Percentiles rank a stretch among this genome's conserved stretches.
These are phyloP conservation scores for Penicillium salamii DNA, from an alignment of 495 filamentous ascomycete species.

Conservation along the genomic window DNA sequence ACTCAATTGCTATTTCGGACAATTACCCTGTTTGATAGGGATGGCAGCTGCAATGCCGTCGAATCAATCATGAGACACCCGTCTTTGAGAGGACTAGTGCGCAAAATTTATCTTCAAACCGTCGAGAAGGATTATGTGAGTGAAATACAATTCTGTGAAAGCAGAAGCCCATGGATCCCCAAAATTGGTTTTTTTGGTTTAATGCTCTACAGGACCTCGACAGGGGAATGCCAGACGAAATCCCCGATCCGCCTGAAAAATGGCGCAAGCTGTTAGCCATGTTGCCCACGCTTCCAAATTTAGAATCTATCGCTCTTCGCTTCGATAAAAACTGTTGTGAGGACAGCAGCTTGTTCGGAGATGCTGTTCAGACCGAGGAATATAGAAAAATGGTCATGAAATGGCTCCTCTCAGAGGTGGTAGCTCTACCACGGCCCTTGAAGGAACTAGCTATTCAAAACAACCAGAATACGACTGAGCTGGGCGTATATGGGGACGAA, in stretches of 20 bases:
- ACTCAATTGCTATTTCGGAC: no score
- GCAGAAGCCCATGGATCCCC: no score
- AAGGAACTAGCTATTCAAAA: conserved; percentile 20
- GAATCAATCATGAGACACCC: no score
- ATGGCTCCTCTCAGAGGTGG: conserved; percentile 4
- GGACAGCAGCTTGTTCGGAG: not conserved
- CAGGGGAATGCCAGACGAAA: not conserved
- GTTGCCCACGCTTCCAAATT: conserved; percentile 9
- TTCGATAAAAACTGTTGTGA: conserved; percentile 14
- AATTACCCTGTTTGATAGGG: no score
- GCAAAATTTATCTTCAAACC: no score
- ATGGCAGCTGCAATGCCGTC: no score
- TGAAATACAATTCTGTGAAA: no score
- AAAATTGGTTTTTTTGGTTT: no score
- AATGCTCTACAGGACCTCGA: no score
- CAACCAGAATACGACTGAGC: conserved; percentile 14
- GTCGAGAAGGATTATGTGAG: no score
- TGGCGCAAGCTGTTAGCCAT: not conserved
- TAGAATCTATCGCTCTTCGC: conserved; percentile 16
- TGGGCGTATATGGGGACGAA: conserved; percentile 4
- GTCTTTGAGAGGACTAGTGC: no score
- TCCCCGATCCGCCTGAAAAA: not conserved
- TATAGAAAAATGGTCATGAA: conserved; percentile 15
- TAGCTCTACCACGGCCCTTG: conserved; percentile 4
- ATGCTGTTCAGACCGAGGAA: not conserved